Evolutionary conservation across 805 yeast genomes (phyloP).

Genomic region (Barnettozyma populi): DNA sequence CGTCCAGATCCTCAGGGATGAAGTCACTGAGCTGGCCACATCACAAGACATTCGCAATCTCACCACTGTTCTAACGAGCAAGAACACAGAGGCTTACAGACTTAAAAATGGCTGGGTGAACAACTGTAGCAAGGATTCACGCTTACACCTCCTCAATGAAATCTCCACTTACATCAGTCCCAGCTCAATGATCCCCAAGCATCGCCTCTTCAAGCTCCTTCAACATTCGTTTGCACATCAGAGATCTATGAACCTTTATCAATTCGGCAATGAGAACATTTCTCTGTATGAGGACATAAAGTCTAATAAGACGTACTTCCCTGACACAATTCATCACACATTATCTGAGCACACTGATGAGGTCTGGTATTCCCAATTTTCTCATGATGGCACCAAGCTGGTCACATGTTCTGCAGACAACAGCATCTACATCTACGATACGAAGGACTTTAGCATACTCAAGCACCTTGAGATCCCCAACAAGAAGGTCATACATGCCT

Average conservation of each 20-base stretch:
- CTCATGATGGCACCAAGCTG: conserved; percentile 67
- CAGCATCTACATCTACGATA: conserved; percentile 56
- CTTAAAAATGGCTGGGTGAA: conserved; percentile 29
- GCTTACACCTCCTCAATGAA: conserved; percentile 35
- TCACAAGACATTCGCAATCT: conserved; percentile 24
- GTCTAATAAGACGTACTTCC: conserved; percentile 34
- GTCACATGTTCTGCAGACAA: conserved; percentile 77
- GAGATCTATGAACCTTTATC: conserved; percentile 30
- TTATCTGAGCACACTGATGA: conserved; percentile 58
- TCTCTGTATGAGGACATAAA: conserved; percentile 34
- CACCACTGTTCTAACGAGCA: conserved; percentile 26
- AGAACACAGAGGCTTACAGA: conserved; percentile 20
- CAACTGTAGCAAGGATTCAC: conserved; percentile 27
- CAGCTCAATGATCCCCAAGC: conserved; percentile 46
- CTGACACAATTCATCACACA: conserved; percentile 41
- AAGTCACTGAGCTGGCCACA: conserved; percentile 28
- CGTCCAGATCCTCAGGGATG: conserved; percentile 32
- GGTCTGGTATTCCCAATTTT: conserved; percentile 79
- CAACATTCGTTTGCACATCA: conserved; percentile 48
- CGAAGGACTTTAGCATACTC: conserved; percentile 35
- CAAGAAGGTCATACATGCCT: conserved; percentile 55
- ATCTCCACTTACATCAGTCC: conserved; percentile 46
- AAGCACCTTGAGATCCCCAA: conserved; percentile 39
- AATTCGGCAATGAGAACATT: conserved; percentile 26
- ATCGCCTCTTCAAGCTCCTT: conserved; percentile 43